Evolutionary conservation across 108 stramenopile species (phyloP).

Genomic region (Fragilaria radians): DNA sequence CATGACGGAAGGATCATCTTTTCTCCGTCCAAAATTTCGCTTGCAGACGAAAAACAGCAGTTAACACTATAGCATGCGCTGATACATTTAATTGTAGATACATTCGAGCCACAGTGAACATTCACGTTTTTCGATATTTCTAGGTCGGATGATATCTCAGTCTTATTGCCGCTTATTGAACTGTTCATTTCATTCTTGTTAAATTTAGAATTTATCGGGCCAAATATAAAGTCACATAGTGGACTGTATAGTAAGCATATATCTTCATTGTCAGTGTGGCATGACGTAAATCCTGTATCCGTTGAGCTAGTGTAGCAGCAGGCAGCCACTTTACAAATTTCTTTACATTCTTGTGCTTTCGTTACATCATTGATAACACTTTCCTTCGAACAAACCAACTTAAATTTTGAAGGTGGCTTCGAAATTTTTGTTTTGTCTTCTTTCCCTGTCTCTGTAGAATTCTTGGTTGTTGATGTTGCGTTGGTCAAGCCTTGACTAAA

Average conservation of each 20-base stretch:
- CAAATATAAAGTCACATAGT: not conserved
- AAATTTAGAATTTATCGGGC: too few species aligned
- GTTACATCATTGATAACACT: not conserved
- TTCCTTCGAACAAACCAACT: not conserved
- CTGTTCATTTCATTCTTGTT: too few species aligned
- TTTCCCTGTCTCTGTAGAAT: too few species aligned
- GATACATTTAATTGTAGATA: not conserved
- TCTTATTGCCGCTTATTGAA: too few species aligned
- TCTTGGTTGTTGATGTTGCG: too few species aligned
- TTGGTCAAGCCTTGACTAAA: too few species aligned
- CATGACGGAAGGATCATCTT: not conserved
- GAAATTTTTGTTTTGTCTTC: too few species aligned
- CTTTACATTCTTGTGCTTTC: not conserved
- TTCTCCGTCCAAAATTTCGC: not conserved
- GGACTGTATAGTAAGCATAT: not conserved
- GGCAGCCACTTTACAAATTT: not conserved
- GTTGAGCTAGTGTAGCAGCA: not conserved
- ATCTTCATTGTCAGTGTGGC: not conserved
- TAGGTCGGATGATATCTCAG: too few species aligned
- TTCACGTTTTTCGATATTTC: too few species aligned
- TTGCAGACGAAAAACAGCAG: not conserved
- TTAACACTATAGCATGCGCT: not conserved
- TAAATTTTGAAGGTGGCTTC: not conserved
- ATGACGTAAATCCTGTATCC: not conserved
- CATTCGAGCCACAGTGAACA: not conserved